Base-by-base conservation (phyloP, 805 yeast species). In the Grigorovia jiainica region DNA sequence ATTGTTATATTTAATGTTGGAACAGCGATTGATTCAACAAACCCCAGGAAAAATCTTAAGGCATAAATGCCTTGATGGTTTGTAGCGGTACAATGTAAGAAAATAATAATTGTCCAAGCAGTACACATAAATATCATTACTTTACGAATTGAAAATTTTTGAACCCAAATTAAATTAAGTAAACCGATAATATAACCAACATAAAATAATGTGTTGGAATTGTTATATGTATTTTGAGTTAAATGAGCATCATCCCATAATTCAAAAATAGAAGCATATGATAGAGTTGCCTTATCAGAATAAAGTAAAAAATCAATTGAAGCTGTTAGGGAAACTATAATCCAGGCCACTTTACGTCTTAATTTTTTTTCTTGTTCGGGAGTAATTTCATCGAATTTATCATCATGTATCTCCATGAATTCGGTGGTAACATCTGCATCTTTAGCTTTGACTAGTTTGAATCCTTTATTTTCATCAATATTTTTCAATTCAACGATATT, bases 171-270 rank as follows among this genome's bases (percentile, higher is more conserved):
- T 38, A 68, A 53, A 30, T 71, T 71, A 11, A 70, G 60, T 16
- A 45, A 33, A 4, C 76, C 78, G 17, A 70, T 56, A 7, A 68
- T 54, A 47, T 63, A 73, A 5, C 79, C 80, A 19, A 67, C 73
- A 49, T 74, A 74, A 49, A 74, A 75, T n/a, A 75, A 44, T 3
- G 79, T 71, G 46, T 73, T 72, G 15, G 72, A 61, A 42, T 72
- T 70, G 47, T 71, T 70, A 52, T 71, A 75, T 39, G 62, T 63
- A 39, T 64, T 49, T 47, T 69, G 70, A 21, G 60, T 58, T 21
- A 76, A 51, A 3, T 68, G 66, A 1, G 75, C 71, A 43, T 70
- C 75, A 7, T 60, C 66, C 56, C 64, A 72, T 21, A 75, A 55
- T 1, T 70, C 78, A 40, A 73, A 61, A 38, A 73, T 63, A 0